Conservation (phyloP, 805 yeast genomes). For the Candida ipomoeae region DNA sequence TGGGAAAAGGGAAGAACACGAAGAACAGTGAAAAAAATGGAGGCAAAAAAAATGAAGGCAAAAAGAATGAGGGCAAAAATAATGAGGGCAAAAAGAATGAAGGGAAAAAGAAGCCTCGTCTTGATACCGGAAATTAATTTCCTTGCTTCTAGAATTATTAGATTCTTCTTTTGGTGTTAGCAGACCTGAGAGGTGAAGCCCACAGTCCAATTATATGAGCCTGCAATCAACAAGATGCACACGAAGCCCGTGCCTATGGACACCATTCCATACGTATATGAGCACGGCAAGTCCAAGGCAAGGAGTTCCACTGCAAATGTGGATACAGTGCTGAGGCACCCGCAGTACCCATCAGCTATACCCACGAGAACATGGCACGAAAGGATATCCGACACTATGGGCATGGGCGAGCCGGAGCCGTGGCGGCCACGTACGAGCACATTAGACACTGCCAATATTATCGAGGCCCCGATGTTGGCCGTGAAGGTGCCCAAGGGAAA, state of each 20-base stretch:
- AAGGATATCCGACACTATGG: conserved; percentile 27
- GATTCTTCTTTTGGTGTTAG: conserved; percentile 10
- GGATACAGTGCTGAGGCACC: conserved; percentile 68
- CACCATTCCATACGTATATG: conserved; percentile 48
- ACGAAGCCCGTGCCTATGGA: conserved; percentile 48
- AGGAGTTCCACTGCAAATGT: conserved; percentile 70
- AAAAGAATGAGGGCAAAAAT: not conserved
- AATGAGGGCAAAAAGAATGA: not conserved
- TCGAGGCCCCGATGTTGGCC: conserved; percentile 47
- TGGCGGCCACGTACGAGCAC: conserved; percentile 43
- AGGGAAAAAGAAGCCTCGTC: not conserved
- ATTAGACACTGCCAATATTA: conserved; percentile 41
- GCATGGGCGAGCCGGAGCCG: conserved; percentile 12
- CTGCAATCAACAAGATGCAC: conserved; percentile 55
- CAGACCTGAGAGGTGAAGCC: conserved; percentile 34
- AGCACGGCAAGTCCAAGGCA: conserved; percentile 24
- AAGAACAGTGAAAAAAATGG: not conserved
- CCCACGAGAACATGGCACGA: conserved; percentile 53
- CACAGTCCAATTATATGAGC: conserved; percentile 67
- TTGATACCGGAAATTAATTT: not conserved
- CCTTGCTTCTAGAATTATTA: no score
- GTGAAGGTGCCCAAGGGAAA: conserved; percentile 54
- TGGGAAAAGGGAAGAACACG: conserved; percentile 6
- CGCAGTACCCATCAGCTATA: conserved; percentile 63
- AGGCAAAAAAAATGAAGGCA: not conserved